Evolutionary conservation across 2,329 filamentous ascomycete genomes (phyloP).

Genomic region (Trichophyton simii): DNA sequence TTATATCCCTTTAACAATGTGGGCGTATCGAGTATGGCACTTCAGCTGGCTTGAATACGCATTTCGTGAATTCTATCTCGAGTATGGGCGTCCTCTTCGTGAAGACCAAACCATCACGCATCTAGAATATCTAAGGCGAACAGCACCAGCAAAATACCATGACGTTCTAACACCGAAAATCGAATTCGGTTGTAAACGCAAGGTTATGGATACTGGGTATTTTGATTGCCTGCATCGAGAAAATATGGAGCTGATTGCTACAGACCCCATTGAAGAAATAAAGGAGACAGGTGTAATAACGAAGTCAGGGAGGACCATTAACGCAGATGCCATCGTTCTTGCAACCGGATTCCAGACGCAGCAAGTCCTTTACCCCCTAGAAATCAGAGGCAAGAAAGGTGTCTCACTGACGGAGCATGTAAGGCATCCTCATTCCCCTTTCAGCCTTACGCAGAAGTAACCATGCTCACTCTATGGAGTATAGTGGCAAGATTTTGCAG

Average conservation of each 20-base stretch:
- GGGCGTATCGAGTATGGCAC: constrained; percentile 32
- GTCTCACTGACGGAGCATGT: constrained; percentile 21
- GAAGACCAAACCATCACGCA: constrained; percentile 27
- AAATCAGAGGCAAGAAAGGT: constrained; percentile 35
- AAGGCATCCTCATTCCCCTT: constrained; percentile 14
- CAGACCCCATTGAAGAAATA: constrained; percentile 32
- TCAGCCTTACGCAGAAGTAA: constrained; percentile 20
- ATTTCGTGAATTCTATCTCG: constrained; percentile 32
- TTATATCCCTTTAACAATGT: constrained; percentile 35
- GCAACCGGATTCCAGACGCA: constrained; percentile 41
- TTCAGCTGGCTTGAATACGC: constrained; percentile 35
- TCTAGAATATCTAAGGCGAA: constrained; percentile 32
- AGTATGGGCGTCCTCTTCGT: constrained; percentile 27
- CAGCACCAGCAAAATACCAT: constrained; percentile 34
- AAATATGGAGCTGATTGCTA: constrained; percentile 31
- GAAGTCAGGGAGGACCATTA: constrained; percentile 25
- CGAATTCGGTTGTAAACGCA: constrained; percentile 39
- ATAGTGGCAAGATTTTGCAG: constrained; percentile 28
- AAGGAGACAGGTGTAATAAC: constrained; percentile 29
- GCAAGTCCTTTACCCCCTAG: constrained; percentile 36
- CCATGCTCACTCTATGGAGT: constrained; percentile 14
- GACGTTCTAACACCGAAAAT: constrained; percentile 32
- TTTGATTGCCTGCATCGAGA: constrained; percentile 31
- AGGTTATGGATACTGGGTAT: constrained; percentile 38
- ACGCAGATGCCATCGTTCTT: constrained; percentile 38